Evolutionary conservation across 1,284 basidiomycete species (phyloP), one percentile per base, ranked within the genome.

Genomic region (Melanopsichium pennsylvanicum): DNA sequence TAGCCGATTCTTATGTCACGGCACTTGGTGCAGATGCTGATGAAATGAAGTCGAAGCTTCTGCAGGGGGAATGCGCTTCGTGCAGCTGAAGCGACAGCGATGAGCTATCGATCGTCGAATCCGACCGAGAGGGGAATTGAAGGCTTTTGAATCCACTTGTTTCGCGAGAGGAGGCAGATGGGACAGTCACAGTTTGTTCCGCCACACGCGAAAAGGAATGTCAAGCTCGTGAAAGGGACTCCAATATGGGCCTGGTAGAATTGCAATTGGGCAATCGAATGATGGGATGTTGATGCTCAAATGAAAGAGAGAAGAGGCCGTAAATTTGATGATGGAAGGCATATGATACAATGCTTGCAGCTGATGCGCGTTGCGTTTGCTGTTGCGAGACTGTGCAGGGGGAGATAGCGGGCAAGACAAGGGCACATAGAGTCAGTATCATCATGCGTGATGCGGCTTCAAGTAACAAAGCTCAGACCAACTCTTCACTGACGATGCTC

Each of bases 21-120:
- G 60, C 49, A 51, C 19, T 19, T 25, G 12, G 16, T 31, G 22
- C 36, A 22, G 33, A 16, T 34, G 22, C 15, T 15, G 16, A 27
- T 27, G 45, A 51, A 44, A 61, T 55, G 50, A 54, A 55, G 41
- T 11, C 27, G 29, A 37, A 34, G 34, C 45, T 49, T 27, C 40
- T n/a, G 35, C 34, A 29, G 39, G 18, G 16, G 40, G 45, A 31
- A 33, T 55, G 36, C 32, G 50, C 49, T 35, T 35, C 42, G 16
- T 39, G 42, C 45, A 49, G 46, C 29, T 40, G 29, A 13, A 48
- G 6, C 10, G 52, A 39, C 33, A 49, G 19, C 16, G 41, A 43
- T 39, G 57, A 48, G 57, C 46, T 45, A 5, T 32, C 25, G 40
- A 48, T 26, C 38, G 25, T 48, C 38, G 44, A 23, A n/a, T 52